Conservation (phyloP, 2,329 filamentous ascomycete species). For the Paraconiothyrium sp. region DNA sequence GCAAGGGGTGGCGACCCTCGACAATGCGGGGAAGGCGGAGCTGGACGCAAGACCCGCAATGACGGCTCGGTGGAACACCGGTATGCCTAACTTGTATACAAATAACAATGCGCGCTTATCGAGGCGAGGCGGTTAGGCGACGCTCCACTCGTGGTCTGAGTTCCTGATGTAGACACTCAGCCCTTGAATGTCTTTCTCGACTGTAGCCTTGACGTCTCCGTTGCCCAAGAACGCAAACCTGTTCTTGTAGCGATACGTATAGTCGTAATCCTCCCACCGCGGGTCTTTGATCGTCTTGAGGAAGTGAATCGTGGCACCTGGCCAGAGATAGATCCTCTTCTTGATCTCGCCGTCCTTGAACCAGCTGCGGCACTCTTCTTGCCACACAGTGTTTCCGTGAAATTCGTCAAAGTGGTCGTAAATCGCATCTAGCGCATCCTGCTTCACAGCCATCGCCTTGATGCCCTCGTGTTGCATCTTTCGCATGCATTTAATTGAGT, state of each 20-base stretch:
- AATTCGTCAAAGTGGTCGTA: constrained; percentile 45
- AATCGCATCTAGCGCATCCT: constrained; percentile 41
- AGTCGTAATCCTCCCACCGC: constrained; percentile 58
- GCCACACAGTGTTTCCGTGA: constrained; percentile 44
- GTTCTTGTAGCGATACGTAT: constrained; percentile 51
- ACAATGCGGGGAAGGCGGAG: constrained; percentile 9
- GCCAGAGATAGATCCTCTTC: constrained; percentile 45
- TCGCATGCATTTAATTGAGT: constrained; percentile 44
- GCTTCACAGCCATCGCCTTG: constrained; percentile 43
- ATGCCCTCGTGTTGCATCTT: constrained; percentile 46
- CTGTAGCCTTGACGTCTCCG: constrained; percentile 57
- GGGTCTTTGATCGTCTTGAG: constrained; percentile 52
- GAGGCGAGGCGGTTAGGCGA: constrained; percentile 47
- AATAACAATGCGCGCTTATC: constrained; percentile 1
- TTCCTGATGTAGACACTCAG: constrained; percentile 58
- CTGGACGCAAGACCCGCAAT: constrained; percentile 12
- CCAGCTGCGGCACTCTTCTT: constrained; percentile 48
- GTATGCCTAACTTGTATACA: constrained; percentile 1
- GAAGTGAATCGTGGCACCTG: constrained; percentile 46
- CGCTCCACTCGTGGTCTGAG: constrained; percentile 56
- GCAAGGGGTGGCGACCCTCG: neutral
- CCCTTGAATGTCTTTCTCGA: constrained; percentile 51
- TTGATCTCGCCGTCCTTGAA: constrained; percentile 47
- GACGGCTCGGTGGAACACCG: constrained; percentile 1
- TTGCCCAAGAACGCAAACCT: constrained; percentile 44